phyloP scores from a whole-genome alignment of 2,329 filamentous ascomycete species.

The Trematosphaeria pertusa region DNA sequence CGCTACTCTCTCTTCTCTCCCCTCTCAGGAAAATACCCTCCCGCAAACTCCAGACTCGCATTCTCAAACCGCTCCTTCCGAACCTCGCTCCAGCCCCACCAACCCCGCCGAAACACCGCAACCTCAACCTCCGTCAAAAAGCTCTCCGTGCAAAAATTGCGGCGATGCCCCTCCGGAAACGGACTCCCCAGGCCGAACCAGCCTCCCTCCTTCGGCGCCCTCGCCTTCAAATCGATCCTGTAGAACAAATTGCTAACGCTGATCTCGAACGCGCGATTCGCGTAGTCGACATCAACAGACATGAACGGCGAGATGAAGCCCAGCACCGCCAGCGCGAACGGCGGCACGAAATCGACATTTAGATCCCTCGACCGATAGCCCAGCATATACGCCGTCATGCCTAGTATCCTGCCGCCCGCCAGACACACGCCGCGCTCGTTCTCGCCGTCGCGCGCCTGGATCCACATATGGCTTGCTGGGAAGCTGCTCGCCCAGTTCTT shows the following conservation, averaged over 20 bases:
- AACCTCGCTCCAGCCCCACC: slow-evolving; percentile 50
- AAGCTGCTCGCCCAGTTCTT: slow-evolving; percentile 60
- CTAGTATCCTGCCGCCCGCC: slow-evolving; percentile 43
- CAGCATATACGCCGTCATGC: slow-evolving; percentile 53
- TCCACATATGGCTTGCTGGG: slow-evolving; percentile 51
- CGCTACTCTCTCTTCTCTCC: slow-evolving; percentile 49
- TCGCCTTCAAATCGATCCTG: slow-evolving; percentile 51
- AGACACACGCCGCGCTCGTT: slow-evolving; percentile 35
- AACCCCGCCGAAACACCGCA: slow-evolving; percentile 48
- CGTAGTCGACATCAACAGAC: slow-evolving; percentile 50
- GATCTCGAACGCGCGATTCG: slow-evolving; percentile 47
- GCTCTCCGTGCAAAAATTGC: slow-evolving; percentile 55
- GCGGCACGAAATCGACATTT: slow-evolving; percentile 53
- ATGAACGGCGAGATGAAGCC: slow-evolving; percentile 53
- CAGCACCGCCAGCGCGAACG: slow-evolving; percentile 48
- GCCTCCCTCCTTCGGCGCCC: slow-evolving; percentile 49
- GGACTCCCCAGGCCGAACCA: slow-evolving; percentile 57
- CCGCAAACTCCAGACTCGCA: slow-evolving; percentile 59
- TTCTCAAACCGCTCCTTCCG: slow-evolving; percentile 51
- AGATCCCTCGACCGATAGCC: slow-evolving; percentile 51
- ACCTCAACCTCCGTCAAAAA: slow-evolving; percentile 56
- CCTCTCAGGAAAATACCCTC: slow-evolving; percentile 53
- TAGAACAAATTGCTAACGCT: slow-evolving; percentile 48
- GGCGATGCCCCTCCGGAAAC: slow-evolving; percentile 54
- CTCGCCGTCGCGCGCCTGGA: slow-evolving; percentile 35